Evolutionary conservation across 2,329 filamentous ascomycete species (phyloP).

Genomic region (Trichophyton rubrum): DNA sequence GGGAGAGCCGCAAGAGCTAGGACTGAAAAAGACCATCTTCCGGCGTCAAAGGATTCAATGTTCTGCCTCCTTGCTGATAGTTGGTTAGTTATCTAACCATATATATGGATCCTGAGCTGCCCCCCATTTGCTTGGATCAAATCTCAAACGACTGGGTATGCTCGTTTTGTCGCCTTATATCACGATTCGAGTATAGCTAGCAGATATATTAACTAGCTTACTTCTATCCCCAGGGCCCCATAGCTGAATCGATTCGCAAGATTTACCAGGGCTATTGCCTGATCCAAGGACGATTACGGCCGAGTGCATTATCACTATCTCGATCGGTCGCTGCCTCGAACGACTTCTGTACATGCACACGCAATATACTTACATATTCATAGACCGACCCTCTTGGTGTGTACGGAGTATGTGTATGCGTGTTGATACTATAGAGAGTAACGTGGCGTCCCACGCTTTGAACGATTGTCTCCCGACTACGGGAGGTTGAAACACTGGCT

Average conservation of each 20-base stretch:
- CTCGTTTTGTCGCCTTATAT: neutral
- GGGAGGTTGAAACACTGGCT: neutral
- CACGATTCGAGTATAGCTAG: neutral
- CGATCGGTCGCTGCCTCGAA: too few relatives aligned
- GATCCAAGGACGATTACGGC: neutral
- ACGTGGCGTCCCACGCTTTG: neutral
- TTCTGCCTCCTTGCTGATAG: neutral
- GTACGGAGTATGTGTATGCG: neutral
- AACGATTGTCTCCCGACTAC: neutral
- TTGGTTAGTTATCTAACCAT: neutral
- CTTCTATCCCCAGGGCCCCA: neutral
- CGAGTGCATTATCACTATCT: neutral
- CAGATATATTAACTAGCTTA: neutral
- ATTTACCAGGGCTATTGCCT: neutral
- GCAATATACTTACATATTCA: too few relatives aligned
- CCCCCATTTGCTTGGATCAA: neutral
- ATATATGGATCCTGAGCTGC: neutral
- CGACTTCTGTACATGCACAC: too few relatives aligned
- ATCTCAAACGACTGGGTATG: neutral
- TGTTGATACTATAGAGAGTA: neutral
- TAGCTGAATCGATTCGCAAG: neutral
- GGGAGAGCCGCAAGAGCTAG: constrained; percentile 1
- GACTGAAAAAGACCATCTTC: neutral
- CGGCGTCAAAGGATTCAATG: neutral
- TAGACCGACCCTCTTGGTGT: neutral